These are phyloP conservation scores for Linum tenue DNA, from an alignment of 345 rosid genomes.

Conservation along the genomic window DNA sequence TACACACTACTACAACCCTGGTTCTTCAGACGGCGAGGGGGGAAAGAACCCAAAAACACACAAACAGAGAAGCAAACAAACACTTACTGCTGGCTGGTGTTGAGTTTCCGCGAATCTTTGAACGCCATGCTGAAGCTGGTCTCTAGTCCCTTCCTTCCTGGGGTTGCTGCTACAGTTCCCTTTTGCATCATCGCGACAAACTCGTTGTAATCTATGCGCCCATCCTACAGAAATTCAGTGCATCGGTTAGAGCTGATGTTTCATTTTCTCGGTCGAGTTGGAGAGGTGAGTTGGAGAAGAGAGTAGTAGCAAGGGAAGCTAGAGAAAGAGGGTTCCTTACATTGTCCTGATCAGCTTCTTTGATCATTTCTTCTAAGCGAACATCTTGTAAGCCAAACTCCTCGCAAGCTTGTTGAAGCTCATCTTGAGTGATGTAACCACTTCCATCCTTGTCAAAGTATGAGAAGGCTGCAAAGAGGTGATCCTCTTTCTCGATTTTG, in stretches of 20 bases:
- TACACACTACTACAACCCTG: not conserved
- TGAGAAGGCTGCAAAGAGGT: conserved; percentile 1
- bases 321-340: not conserved
- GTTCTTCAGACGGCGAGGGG: not conserved
- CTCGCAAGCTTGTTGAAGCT: not conserved
- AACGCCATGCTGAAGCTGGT: conserved; percentile 3
- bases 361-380: conserved; percentile 3
- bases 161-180: not conserved
- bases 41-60: not conserved
- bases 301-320: too few relatives aligned
- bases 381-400: not conserved
- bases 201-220: conserved; percentile 4
- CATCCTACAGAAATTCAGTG: not conserved
- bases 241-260: too few relatives aligned
- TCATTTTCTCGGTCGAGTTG: too few relatives aligned
- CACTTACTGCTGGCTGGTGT: not conserved
- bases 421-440: too few relatives aligned
- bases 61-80: not conserved
- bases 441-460: not conserved
- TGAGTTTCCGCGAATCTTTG: not conserved
- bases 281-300: too few relatives aligned
- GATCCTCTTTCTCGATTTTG: conserved; percentile 3
- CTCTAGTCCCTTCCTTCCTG: conserved; percentile 2
- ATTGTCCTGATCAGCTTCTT: conserved; percentile 3
- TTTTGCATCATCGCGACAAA: conserved; percentile 2